Base-by-base conservation (phyloP, 2,329 filamentous ascomycete genomes). In the Penicillium sclerotigenum region DNA sequence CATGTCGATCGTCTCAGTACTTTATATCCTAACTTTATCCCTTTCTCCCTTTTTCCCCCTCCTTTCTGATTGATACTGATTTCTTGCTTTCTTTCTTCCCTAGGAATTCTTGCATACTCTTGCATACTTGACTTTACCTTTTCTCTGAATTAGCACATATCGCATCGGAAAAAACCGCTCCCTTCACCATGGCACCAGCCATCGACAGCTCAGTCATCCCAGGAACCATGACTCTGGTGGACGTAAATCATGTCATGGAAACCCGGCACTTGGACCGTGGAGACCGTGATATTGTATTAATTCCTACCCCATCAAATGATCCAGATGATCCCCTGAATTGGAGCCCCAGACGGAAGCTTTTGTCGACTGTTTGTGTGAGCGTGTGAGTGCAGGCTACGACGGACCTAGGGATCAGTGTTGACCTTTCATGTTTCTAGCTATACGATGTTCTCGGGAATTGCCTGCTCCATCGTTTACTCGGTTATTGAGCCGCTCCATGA, bases 251-350 rank as follows among this genome's bases (percentile, higher is more conserved):
- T 59, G 70, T 69, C 18, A 52, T 74, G 33, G 58, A 66, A 8
- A 65, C 67, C 6, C 68, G 69, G 16, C 68, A 73, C 62, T 54
- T 70, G 20, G 63, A 67, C 11, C 42, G 52, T 14, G 67, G 68
- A 0, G 61, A 73, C 33, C 47, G 59, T 24, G 75, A 77, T 40
- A 75, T 79, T 43, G 69, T 78, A 2, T 66, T 79, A 4, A 70
- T 77, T 1, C 77, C 77, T 0, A 63, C 69, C 2, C 79, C 78
- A 0, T 79, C 76, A 1, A 61, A 66, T 38, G 75, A 80, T 57
- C 77, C 76, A 1, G 75, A 80, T 52, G 78, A 80, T 58, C 77
- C 77, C 13, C 63, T 80, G 47, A 79, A 79, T 45, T 79, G 77
- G 77, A 69, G 72, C n/a, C 67, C 61, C 5, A 61, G 67, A n/a